Percentiles rank a stretch among this genome's conserved stretches.
Evolutionary conservation across 495 filamentous ascomycete genomes (phyloP).

Genomic region (Neurospora tetrasperma): DNA sequence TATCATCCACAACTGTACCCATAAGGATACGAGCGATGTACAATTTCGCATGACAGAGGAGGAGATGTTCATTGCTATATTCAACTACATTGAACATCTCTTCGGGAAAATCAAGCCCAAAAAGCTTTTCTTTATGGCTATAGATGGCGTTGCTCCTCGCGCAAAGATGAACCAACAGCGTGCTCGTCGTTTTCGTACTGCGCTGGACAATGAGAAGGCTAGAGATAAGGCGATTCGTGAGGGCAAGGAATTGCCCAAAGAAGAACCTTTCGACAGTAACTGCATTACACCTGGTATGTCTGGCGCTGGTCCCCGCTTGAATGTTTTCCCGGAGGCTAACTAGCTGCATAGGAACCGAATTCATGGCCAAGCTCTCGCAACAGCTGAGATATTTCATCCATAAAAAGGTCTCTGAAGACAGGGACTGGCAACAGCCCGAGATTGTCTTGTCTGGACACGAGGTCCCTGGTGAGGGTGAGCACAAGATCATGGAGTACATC

Average conservation of each 20-base stretch:
- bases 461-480: slow-evolving; percentile 97
- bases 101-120: slow-evolving; percentile 98
- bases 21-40: slow-evolving; percentile 84
- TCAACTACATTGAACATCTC: slow-evolving; percentile 99
- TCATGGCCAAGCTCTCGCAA: slow-evolving; percentile 89
- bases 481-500: slow-evolving; percentile 99
- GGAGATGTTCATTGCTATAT: slow-evolving; percentile 98
- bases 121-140: slow-evolving; percentile 98
- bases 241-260: slow-evolving; percentile 86
- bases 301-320: neutral
- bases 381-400: slow-evolving; percentile 98
- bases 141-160: slow-evolving; percentile 93
- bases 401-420: slow-evolving; percentile 96
- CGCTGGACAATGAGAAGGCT: slow-evolving; percentile 78
- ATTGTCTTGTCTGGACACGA: slow-evolving; percentile 96
- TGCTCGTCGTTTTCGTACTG: slow-evolving; percentile 88
- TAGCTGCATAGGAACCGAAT: slow-evolving; percentile 51
- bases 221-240: slow-evolving; percentile 82
- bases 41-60: slow-evolving; percentile 93
- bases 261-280: slow-evolving; percentile 96
- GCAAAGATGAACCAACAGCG: slow-evolving; percentile 99
- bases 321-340: neutral
- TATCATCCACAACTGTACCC: slow-evolving; percentile 99
- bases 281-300: slow-evolving; percentile 80
- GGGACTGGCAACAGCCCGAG: slow-evolving; percentile 92